These are phyloP conservation scores for Xylaria intraflava DNA, from an alignment of 495 filamentous ascomycete genomes.

Conservation along the genomic window DNA sequence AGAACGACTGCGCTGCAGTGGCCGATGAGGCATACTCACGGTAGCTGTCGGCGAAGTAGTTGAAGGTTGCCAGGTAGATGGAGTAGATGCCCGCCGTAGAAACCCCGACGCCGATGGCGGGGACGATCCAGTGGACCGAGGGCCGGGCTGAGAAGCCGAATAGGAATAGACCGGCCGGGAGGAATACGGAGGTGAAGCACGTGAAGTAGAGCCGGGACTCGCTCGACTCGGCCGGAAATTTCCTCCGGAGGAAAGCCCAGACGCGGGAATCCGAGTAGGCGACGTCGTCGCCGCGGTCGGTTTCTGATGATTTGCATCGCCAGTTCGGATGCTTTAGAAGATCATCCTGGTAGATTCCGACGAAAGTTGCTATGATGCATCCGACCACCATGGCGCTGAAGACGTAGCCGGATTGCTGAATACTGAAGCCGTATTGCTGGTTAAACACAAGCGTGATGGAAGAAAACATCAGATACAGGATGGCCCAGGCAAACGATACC, in stretches of 20 bases:
- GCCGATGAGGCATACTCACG: slow-evolving; percentile 79
- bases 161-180: slow-evolving; percentile 60
- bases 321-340: slow-evolving; percentile 38
- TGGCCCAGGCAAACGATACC: slow-evolving; percentile 84
- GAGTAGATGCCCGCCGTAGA: slow-evolving; percentile 85
- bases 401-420: slow-evolving; percentile 61
- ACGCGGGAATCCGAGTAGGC: slow-evolving; percentile 5
- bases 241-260: slow-evolving; percentile 33
- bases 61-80: slow-evolving; percentile 87
- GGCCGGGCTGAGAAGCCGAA: slow-evolving; percentile 74
- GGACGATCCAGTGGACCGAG: slow-evolving; percentile 70
- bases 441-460: slow-evolving; percentile 73
- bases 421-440: slow-evolving; percentile 60
- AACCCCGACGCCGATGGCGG: slow-evolving; percentile 60
- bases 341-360: slow-evolving; percentile 68
- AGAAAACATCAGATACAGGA: slow-evolving; percentile 78
- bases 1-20: slow-evolving; percentile 79
- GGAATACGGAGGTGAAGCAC: slow-evolving; percentile 59
- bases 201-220: slow-evolving; percentile 80
- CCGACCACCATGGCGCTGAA: slow-evolving; percentile 70
- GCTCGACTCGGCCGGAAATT: slow-evolving; percentile 48
- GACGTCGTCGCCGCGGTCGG: not conserved
- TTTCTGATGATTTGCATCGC: slow-evolving; percentile 33
- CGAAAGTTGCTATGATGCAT: slow-evolving; percentile 56
- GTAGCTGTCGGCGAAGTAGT: slow-evolving; percentile 91